phyloP scores from a whole-genome alignment of 495 filamentous ascomycete species.

The Neurospora intermedia region DNA sequence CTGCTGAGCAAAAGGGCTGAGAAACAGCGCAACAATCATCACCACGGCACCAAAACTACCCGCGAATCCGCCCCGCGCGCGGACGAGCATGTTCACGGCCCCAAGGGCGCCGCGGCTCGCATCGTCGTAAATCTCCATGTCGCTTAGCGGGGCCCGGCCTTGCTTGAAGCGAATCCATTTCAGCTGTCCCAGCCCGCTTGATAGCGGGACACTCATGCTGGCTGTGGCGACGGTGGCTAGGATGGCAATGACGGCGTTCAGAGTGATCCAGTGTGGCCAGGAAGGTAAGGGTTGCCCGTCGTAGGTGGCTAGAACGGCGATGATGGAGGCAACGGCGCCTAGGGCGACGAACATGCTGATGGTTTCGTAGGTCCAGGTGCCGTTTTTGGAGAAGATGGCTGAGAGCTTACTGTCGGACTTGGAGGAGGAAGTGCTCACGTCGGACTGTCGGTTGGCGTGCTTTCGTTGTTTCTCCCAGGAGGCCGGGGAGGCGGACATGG shows the following conservation, averaged over 20 bases:
- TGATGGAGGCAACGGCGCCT: conserved; percentile 20
- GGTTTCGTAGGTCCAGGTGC: conserved; percentile 15
- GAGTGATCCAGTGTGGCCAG: conserved; percentile 28
- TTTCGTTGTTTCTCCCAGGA: not conserved
- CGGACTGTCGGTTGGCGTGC: not conserved
- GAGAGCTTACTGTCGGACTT: not conserved
- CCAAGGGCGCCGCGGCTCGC: conserved; percentile 34
- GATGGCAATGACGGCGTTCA: conserved; percentile 10
- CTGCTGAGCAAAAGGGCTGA: conserved; percentile 18
- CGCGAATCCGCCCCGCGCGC: conserved; percentile 14
- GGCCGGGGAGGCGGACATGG: not conserved
- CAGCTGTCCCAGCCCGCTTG: conserved; percentile 31
- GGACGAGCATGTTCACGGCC: conserved; percentile 23
- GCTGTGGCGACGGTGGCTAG: conserved; percentile 9
- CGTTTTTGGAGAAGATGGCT: conserved; percentile 2
- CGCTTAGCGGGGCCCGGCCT: conserved; percentile 25
- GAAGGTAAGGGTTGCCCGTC: conserved; percentile 29
- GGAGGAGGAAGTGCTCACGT: not conserved
- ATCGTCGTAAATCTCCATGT: conserved; percentile 35
- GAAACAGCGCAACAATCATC: conserved; percentile 27
- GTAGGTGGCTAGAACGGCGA: conserved; percentile 28
- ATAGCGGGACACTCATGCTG: conserved; percentile 29
- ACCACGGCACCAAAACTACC: conserved; percentile 31
- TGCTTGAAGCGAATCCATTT: conserved; percentile 40
- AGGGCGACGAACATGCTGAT: conserved; percentile 9